phyloP scores from a whole-genome alignment of 2,329 filamentous ascomycete genomes.

The Coniochaeta sp. region DNA sequence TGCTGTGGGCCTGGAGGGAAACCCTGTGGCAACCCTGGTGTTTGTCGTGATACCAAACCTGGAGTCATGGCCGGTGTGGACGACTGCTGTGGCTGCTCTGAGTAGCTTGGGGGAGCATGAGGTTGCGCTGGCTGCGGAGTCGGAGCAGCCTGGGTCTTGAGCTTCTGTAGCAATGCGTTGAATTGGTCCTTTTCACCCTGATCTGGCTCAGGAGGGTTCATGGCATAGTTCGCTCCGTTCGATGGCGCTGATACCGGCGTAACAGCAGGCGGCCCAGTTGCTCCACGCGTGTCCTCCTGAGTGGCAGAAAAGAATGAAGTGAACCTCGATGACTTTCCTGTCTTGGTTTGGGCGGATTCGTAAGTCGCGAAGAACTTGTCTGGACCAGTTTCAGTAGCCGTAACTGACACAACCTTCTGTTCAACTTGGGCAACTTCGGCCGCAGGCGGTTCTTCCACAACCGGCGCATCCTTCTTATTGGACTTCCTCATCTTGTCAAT shows the following conservation, averaged over 20 bases:
- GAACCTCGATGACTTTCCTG: slow-evolving; percentile 72
- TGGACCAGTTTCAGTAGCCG: slow-evolving; percentile 59
- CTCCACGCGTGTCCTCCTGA: slow-evolving; percentile 44
- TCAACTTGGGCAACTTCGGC: slow-evolving; percentile 36
- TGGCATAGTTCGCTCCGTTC: no score
- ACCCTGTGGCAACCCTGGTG: slow-evolving; percentile 4
- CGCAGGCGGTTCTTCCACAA: slow-evolving; percentile 20
- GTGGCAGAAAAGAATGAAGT: slow-evolving; percentile 66
- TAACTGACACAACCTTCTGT: slow-evolving; percentile 48
- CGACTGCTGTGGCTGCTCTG: slow-evolving; percentile 2
- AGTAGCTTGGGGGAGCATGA: slow-evolving; percentile 1
- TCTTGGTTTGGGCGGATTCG: slow-evolving; percentile 47
- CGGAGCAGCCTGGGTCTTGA: slow-evolving; percentile 4
- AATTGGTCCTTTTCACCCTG: slow-evolving; percentile 71
- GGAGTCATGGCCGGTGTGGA: neutral
- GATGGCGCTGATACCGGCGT: slow-evolving; percentile 19
- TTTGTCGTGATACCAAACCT: neutral
- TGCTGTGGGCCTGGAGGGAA: slow-evolving; percentile 18
- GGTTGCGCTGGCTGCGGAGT: neutral
- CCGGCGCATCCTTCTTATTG: slow-evolving; percentile 29
- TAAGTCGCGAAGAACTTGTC: slow-evolving; percentile 71
- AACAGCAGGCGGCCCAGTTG: slow-evolving; percentile 41
- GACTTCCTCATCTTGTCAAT: slow-evolving; percentile 75
- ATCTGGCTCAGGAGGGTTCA: slow-evolving; percentile 20
- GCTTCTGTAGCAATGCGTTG: slow-evolving; percentile 10